Percentiles rank a stretch among this genome's conserved stretches.
Conservation (phyloP, 2,329 filamentous ascomycete genomes). For the Gnomoniopsis sp. region DNA sequence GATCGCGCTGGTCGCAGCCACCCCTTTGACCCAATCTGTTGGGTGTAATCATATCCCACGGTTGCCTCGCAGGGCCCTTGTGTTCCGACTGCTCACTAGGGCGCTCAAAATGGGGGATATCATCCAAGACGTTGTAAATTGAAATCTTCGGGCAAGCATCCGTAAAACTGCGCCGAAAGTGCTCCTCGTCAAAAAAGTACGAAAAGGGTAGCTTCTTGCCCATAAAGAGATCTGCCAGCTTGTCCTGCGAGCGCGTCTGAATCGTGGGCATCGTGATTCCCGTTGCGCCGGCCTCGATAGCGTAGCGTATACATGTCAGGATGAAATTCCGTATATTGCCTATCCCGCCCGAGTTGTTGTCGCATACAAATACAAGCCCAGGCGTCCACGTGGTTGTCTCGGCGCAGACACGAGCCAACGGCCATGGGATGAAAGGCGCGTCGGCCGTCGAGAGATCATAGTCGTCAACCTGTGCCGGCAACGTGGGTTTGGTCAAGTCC, state of each 20-base stretch:
- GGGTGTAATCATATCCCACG: slow-evolving; percentile 36
- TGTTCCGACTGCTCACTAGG: background rate
- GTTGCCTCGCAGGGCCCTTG: slow-evolving; percentile 16
- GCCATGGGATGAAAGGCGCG: slow-evolving; percentile 43
- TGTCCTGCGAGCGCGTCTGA: slow-evolving; percentile 36
- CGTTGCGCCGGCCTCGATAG: slow-evolving; percentile 44
- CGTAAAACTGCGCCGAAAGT: slow-evolving; percentile 37
- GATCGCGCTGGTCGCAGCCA: slow-evolving; percentile 36
- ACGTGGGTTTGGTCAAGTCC: background rate
- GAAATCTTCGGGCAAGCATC: slow-evolving; percentile 40
- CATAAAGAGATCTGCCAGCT: slow-evolving; percentile 40
- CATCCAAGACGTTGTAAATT: slow-evolving; percentile 34
- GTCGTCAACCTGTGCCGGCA: slow-evolving; percentile 8
- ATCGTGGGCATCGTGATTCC: slow-evolving; percentile 44
- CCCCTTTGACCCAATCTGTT: slow-evolving; percentile 36
- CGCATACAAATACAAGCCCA: slow-evolving; percentile 44
- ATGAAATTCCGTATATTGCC: slow-evolving; percentile 50
- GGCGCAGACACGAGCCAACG: slow-evolving; percentile 39
- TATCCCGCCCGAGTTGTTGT: slow-evolving; percentile 49
- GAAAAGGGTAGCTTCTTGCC: slow-evolving; percentile 34
- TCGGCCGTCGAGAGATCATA: slow-evolving; percentile 36
- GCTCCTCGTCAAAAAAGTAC: slow-evolving; percentile 45
- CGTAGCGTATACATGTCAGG: slow-evolving; percentile 47
- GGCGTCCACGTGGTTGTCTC: slow-evolving; percentile 38
- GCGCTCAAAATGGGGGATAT: slow-evolving; percentile 33